Evolutionary conservation across 129 eudicot species (phyloP).

Genomic region (Silybum marianum): DNA sequence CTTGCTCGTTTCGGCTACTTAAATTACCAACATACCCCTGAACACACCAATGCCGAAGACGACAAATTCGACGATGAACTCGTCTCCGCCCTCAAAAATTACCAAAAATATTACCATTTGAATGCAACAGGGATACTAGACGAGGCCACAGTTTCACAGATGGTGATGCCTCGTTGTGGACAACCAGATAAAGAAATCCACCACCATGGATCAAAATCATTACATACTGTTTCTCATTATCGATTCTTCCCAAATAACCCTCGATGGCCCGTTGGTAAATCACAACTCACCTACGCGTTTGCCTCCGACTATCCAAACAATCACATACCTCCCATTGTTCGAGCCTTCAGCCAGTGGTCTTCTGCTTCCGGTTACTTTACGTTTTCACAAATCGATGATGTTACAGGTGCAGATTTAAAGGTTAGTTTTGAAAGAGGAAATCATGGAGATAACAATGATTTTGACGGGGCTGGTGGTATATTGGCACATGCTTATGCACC

Average conservation of each 20-base stretch:
- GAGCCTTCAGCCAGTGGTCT: neutral
- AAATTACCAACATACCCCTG: constrained; percentile 3
- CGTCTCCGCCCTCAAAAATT: constrained; percentile 18
- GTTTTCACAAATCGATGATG: neutral
- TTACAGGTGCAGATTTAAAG: neutral
- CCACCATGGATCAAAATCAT: neutral
- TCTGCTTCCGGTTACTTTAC: neutral
- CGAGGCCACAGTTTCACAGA: constrained; percentile 14
- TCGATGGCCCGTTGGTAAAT: neutral
- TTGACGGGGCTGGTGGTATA: neutral
- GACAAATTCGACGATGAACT: constrained; percentile 24
- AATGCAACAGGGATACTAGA: constrained; percentile 15
- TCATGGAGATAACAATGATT: neutral
- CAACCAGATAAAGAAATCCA: neutral
- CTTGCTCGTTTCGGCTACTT: constrained; percentile 24
- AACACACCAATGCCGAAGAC: neutral
- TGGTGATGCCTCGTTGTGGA: constrained; percentile 25
- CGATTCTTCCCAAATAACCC: neutral
- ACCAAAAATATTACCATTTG: constrained; percentile 20
- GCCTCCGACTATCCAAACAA: neutral
- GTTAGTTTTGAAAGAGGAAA: neutral
- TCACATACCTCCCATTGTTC: neutral
- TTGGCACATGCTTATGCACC: constrained; percentile 21
- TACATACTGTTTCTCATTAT: neutral
- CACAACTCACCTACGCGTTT: constrained; percentile 21